These are phyloP conservation scores for Tetradesmus obliquus DNA, from an alignment of 139 green algal genomes.

Conservation along the genomic window DNA sequence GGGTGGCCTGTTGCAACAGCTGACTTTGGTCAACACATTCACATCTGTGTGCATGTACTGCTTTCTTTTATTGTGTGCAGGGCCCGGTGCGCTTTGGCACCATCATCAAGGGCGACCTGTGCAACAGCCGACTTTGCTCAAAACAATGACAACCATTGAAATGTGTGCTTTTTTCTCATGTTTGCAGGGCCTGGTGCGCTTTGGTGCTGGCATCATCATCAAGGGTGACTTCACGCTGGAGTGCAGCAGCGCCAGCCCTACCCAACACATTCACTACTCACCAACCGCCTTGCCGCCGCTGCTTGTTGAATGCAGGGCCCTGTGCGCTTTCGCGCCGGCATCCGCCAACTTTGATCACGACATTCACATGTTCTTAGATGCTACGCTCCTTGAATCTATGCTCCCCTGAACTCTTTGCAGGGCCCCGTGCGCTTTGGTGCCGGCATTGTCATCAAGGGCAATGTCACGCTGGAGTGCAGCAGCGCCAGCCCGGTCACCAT, in stretches of 20 bases:
- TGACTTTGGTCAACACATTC: too few relatives aligned
- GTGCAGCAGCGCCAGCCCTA: background rate
- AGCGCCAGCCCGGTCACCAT: background rate
- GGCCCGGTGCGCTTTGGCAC: slow-evolving; percentile 15
- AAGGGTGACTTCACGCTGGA: slow-evolving; percentile 49
- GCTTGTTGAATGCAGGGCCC: too few relatives aligned
- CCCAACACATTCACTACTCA: too few relatives aligned
- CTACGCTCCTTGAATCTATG: background rate
- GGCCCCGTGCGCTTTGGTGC: slow-evolving; percentile 68
- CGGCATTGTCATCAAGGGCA: slow-evolving; percentile 64
- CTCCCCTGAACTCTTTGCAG: slow-evolving; percentile 20
- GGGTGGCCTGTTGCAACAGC: too few relatives aligned
- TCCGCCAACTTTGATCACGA: background rate
- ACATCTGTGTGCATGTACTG: background rate
- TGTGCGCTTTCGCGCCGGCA: too few relatives aligned
- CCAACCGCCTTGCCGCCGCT: too few relatives aligned
- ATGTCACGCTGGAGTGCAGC: slow-evolving; percentile 65
- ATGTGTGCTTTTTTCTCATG: background rate
- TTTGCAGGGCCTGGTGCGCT: background rate
- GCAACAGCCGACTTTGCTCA: too few relatives aligned
- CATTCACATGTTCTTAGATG: background rate
- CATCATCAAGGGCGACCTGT: slow-evolving; percentile 27
- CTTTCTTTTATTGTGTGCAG: background rate
- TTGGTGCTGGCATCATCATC: slow-evolving; percentile 57
- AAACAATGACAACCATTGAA: too few relatives aligned